Conservation (phyloP, 139 green algal species). For the Nannochloris sp. region DNA sequence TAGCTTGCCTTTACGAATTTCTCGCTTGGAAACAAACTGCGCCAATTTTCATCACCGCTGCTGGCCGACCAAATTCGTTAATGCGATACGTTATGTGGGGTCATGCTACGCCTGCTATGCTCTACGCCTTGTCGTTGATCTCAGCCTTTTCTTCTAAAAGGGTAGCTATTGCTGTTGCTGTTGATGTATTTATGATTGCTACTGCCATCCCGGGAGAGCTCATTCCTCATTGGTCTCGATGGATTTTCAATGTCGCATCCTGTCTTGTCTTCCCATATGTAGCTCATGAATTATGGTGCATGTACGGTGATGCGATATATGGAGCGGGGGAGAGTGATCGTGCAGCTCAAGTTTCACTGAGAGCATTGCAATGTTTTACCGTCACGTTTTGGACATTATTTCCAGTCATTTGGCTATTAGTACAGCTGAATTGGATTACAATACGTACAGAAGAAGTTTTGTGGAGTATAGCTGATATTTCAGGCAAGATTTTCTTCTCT, state of each 20-base stretch:
- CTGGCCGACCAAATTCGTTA: slow-evolving; percentile 14
- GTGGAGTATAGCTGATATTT: slow-evolving; percentile 18
- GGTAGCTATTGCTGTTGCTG: slow-evolving; percentile 5
- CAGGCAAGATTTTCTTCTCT: slow-evolving; percentile 32
- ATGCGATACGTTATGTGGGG: slow-evolving; percentile 45
- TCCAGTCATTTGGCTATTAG: slow-evolving; percentile 22
- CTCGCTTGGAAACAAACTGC: slow-evolving; percentile 18
- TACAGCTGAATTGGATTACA: slow-evolving; percentile 15
- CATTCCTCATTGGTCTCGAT: slow-evolving; percentile 14
- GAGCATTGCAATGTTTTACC: slow-evolving; percentile 18
- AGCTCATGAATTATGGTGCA: slow-evolving; percentile 15
- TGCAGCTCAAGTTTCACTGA: slow-evolving; percentile 5
- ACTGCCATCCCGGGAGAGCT: slow-evolving; percentile 28
- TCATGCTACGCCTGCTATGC: slow-evolving; percentile 47
- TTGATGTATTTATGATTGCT: slow-evolving; percentile 44
- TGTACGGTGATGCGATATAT: slow-evolving; percentile 9
- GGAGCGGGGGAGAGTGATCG: slow-evolving; percentile 9
- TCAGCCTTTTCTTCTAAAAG: slow-evolving; percentile 21
- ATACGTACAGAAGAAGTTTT: slow-evolving; percentile 19
- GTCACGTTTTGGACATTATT: slow-evolving; percentile 26
- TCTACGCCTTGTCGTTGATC: slow-evolving; percentile 45
- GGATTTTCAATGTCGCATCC: slow-evolving; percentile 23
- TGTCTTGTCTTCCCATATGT: slow-evolving; percentile 27
- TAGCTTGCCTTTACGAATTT: slow-evolving; percentile 43
- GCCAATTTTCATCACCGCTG: slow-evolving; percentile 21